phyloP scores from a whole-genome alignment of 1,284 basidiomycete species.

The Leucoagaricus sp. region DNA sequence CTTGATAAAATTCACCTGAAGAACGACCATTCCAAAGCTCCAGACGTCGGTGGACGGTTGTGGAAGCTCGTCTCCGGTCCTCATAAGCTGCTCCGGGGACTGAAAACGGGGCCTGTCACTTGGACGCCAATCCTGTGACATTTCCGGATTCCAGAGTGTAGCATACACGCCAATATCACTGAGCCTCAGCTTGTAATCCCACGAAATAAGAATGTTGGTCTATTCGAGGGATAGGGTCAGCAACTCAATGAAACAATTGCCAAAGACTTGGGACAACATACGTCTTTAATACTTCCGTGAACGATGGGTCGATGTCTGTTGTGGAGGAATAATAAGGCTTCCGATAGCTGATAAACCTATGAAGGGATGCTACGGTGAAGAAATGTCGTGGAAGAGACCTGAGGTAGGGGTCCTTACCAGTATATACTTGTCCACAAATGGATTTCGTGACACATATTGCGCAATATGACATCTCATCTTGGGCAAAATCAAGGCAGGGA shows the following conservation, averaged over 20 bases:
- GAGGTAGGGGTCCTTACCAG: background rate
- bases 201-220: constrained; percentile 14
- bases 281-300: constrained; percentile 11
- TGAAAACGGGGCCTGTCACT: constrained; percentile 6
- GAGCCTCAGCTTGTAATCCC: background rate
- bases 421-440: background rate
- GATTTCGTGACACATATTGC: background rate
- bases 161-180: constrained; percentile 10
- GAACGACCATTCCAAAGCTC: constrained; percentile 14
- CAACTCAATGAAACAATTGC: too few relatives aligned
- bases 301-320: constrained; percentile 10
- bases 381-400: background rate
- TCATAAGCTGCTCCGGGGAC: constrained; percentile 7
- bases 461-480: background rate
- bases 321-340: constrained; percentile 8
- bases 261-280: too few relatives aligned
- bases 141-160: background rate
- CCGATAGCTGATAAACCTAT: constrained; percentile 3
- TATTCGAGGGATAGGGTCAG: too few relatives aligned
- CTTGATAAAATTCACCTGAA: constrained; percentile 1
- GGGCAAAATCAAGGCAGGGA: background rate
- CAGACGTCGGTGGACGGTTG: constrained; percentile 10
- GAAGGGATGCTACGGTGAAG: background rate
- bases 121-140: background rate
- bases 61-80: background rate